These are phyloP conservation scores for Solanum chilense DNA, from an alignment of 257 asterid genomes.

Conservation along the genomic window DNA sequence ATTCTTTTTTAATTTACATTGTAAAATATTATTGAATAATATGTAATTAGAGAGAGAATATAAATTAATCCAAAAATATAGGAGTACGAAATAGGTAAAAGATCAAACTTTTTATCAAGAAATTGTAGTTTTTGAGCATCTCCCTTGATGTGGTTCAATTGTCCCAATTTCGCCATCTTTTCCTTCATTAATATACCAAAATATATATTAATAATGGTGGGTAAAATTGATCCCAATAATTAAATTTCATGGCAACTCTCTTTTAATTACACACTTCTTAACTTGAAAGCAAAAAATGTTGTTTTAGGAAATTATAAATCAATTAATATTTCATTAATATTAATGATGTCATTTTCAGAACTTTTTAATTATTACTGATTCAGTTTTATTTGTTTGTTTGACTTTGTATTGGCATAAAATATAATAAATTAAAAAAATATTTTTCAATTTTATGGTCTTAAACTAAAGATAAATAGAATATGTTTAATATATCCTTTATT, in stretches of 20 bases:
- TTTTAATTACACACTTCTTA: neutral
- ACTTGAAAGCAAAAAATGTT: too few species aligned
- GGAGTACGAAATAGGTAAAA: too few species aligned
- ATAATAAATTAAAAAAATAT: too few species aligned
- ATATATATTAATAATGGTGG: neutral
- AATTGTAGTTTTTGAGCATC: slow-evolving; percentile 29
- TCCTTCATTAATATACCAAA: slow-evolving; percentile 15
- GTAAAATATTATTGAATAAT: neutral
- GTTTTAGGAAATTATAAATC: too few species aligned
- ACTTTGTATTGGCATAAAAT: too few species aligned
- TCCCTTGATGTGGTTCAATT: slow-evolving; percentile 23
- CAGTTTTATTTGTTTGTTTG: too few species aligned
- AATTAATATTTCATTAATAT: too few species aligned
- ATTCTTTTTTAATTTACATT: neutral
- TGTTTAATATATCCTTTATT: too few species aligned
- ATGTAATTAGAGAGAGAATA: neutral
- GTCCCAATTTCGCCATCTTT: slow-evolving; percentile 35
- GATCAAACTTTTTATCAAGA: slow-evolving; percentile 40
- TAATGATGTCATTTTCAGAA: too few species aligned
- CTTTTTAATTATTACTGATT: too few species aligned
- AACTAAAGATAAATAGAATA: too few species aligned
- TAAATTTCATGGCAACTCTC: neutral
- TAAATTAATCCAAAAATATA: neutral
- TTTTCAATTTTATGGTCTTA: too few species aligned
- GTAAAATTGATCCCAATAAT: neutral